These are phyloP conservation scores for Trametes sp. DNA, from an alignment of 1,284 basidiomycete genomes.

Conservation along the genomic window DNA sequence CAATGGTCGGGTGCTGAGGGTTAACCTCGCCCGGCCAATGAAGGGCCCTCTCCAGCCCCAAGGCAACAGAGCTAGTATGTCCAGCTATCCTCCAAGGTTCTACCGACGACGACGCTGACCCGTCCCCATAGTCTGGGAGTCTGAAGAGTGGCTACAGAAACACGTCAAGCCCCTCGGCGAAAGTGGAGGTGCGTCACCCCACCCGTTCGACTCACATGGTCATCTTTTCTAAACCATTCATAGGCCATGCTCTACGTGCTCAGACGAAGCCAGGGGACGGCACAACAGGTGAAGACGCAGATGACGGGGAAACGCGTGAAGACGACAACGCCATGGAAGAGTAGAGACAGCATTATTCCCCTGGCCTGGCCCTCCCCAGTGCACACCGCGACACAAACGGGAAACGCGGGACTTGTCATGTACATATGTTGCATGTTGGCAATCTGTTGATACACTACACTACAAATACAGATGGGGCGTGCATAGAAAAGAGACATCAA, in stretches of 20 bases:
- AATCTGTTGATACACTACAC: constrained; percentile 11
- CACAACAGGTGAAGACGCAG: constrained; percentile 37
- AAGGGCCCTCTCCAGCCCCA: constrained; percentile 68
- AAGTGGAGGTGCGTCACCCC: constrained; percentile 65
- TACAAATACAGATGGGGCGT: constrained; percentile 30
- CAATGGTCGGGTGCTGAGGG: constrained; percentile 75
- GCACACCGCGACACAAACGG: neutral
- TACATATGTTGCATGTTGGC: neutral
- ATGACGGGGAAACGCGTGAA: constrained; percentile 40
- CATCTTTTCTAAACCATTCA: constrained; percentile 35
- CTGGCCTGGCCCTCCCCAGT: neutral
- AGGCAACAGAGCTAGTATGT: constrained; percentile 78
- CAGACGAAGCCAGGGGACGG: constrained; percentile 34
- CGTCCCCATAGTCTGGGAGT: constrained; percentile 76
- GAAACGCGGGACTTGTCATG: neutral
- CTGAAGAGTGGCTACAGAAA: constrained; percentile 82
- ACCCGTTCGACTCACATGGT: constrained; percentile 14
- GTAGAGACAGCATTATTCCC: constrained; percentile 30
- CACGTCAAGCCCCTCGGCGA: constrained; percentile 75
- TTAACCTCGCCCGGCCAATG: constrained; percentile 78
- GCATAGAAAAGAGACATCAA: constrained; percentile 16
- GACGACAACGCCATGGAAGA: constrained; percentile 72
- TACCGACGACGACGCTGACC: constrained; percentile 17
- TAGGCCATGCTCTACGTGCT: constrained; percentile 58
- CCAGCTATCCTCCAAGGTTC: constrained; percentile 21